These are phyloP conservation scores for Alternaria longipes DNA, from an alignment of 2,329 filamentous ascomycete genomes.

Conservation along the genomic window DNA sequence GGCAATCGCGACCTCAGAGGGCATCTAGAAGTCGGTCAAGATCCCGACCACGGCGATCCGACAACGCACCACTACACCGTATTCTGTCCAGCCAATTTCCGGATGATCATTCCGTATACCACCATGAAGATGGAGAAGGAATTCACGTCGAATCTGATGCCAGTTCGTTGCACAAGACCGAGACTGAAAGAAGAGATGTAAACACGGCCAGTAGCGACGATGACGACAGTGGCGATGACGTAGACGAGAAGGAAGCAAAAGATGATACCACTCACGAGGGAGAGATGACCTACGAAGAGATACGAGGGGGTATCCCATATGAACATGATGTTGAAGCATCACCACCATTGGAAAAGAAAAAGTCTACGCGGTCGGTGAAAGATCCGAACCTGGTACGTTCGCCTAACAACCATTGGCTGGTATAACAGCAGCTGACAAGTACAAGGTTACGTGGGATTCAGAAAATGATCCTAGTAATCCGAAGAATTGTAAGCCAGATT, in stretches of 20 bases:
- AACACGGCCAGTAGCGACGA: conserved; percentile 13
- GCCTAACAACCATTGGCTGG: background rate
- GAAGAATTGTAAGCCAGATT: conserved; percentile 20
- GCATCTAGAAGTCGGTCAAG: conserved; percentile 33
- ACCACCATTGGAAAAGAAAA: conserved; percentile 37
- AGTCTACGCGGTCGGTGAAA: conserved; percentile 33
- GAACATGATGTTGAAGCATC: conserved; percentile 44
- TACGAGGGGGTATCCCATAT: conserved; percentile 38
- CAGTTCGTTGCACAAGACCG: conserved; percentile 35
- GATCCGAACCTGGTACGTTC: conserved; percentile 46
- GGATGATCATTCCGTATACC: conserved; percentile 48
- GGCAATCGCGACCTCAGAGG: background rate
- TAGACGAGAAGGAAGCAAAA: conserved; percentile 21
- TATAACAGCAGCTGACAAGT: conserved; percentile 8
- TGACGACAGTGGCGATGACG: conserved; percentile 22
- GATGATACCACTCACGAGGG: conserved; percentile 17
- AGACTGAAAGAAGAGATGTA: conserved; percentile 34
- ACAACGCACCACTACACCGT: conserved; percentile 35
- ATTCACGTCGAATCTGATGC: conserved; percentile 32
- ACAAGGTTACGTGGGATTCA: conserved; percentile 57
- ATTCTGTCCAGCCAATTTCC: conserved; percentile 43
- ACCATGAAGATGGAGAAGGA: conserved; percentile 43
- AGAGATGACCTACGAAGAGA: conserved; percentile 37
- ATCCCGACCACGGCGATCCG: conserved; percentile 34
- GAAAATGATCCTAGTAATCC: conserved; percentile 58